Conservation (phyloP, 139 green algal genomes). For the Coelastrella sp. region DNA sequence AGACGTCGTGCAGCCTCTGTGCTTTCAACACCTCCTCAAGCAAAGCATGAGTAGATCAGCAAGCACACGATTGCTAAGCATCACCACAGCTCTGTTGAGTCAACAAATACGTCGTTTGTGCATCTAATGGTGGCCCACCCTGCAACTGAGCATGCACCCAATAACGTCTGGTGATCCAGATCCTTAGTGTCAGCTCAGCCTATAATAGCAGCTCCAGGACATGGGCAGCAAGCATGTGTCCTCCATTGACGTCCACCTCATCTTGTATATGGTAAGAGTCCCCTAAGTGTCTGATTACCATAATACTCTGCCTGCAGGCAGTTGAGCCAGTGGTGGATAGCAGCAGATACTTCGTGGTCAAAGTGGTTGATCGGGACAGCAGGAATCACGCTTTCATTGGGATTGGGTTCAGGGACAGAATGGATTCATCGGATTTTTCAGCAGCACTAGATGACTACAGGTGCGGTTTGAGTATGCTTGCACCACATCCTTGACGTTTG, state of each 20-base stretch:
- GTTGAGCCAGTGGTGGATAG: slow-evolving; percentile 83
- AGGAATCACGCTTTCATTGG: slow-evolving; percentile 82
- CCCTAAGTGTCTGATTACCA: not conserved
- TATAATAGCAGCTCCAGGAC: too few relatives aligned
- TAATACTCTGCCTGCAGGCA: slow-evolving; percentile 48
- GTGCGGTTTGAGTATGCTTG: not conserved
- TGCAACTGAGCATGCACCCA: too few relatives aligned
- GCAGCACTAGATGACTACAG: slow-evolving; percentile 78
- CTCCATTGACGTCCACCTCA: not conserved
- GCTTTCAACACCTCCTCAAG: not conserved
- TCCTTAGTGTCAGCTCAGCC: too few relatives aligned
- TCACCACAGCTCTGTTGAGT: too few relatives aligned
- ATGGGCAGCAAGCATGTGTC: not conserved
- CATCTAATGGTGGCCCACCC: too few relatives aligned
- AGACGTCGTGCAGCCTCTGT: not conserved
- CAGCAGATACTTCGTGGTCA: slow-evolving; percentile 70
- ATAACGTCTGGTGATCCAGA: too few relatives aligned
- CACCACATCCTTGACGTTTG: not conserved
- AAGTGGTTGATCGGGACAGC: slow-evolving; percentile 66
- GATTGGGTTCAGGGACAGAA: slow-evolving; percentile 78
- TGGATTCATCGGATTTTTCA: slow-evolving; percentile 75
- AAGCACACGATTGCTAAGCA: too few relatives aligned
- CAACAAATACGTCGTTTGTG: too few relatives aligned
- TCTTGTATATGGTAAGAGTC: not conserved
- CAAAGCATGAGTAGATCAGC: not conserved